A percentile compares a stretch with the other conserved stretches of the same genome.
Evolutionary conservation across 2,329 filamentous ascomycete genomes (phyloP).

Genomic region (Clarireedia hainanense): DNA sequence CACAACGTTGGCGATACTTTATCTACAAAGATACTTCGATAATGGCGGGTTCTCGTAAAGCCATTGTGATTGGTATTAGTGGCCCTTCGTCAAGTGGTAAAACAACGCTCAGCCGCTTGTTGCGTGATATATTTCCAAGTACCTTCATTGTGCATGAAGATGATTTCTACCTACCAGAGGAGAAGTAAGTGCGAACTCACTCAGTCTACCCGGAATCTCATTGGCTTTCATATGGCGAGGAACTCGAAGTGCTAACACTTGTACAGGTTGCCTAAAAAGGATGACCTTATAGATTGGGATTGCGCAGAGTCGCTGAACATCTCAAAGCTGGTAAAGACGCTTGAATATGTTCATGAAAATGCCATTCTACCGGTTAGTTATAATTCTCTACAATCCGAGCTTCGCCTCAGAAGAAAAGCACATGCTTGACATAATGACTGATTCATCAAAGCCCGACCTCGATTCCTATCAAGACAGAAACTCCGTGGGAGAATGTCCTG

Average conservation of each 20-base stretch:
- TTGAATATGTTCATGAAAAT: slow-evolving; percentile 61
- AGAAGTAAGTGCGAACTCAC: slow-evolving; percentile 43
- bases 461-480: slow-evolving; percentile 57
- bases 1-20: not conserved
- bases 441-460: slow-evolving; percentile 36
- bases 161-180: slow-evolving; percentile 85
- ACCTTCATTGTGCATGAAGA: slow-evolving; percentile 88
- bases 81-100: slow-evolving; percentile 92
- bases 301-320: slow-evolving; percentile 74
- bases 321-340: slow-evolving; percentile 54
- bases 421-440: slow-evolving; percentile 19
- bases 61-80: slow-evolving; percentile 69
- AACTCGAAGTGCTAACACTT: not conserved
- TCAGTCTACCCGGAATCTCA: too few species aligned
- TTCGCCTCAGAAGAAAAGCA: slow-evolving; percentile 19
- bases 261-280: slow-evolving; percentile 44
- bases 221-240: too few species aligned
- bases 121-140: slow-evolving; percentile 72
- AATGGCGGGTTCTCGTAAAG: slow-evolving; percentile 20
- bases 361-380: slow-evolving; percentile 55
- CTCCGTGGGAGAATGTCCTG: slow-evolving; percentile 47
- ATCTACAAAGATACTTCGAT: not conserved
- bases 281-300: slow-evolving; percentile 81
- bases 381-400: slow-evolving; percentile 18
- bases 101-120: slow-evolving; percentile 79